phyloP scores from a whole-genome alignment of 768 basidiomycete genomes.

The Rhodotorula kratochvilovae region DNA sequence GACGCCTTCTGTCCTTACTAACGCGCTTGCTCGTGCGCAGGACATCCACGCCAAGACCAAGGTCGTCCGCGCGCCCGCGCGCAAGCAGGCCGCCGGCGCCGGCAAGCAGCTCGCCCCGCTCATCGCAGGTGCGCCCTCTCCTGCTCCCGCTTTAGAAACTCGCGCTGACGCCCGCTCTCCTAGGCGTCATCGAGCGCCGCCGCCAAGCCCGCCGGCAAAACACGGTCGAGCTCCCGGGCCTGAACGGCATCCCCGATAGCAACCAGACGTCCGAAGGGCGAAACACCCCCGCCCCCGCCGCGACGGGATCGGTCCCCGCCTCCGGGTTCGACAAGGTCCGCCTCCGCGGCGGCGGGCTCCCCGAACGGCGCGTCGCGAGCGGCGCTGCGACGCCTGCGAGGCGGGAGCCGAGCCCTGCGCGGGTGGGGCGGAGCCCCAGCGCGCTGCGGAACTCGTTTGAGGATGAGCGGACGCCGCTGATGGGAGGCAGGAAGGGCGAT shows the following conservation, averaged over 20 bases:
- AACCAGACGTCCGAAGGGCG: neutral
- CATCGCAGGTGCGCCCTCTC: constrained; percentile 31
- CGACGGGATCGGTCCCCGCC: neutral
- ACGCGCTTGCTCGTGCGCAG: neutral
- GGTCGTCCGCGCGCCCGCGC: constrained; percentile 39
- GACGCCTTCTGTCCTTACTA: too few relatives aligned
- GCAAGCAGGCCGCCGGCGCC: constrained; percentile 25
- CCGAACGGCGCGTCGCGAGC: constrained; percentile 22
- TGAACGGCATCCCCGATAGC: neutral
- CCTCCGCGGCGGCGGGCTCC: constrained; percentile 20
- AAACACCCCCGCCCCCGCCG: constrained; percentile 14
- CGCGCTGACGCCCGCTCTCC: too few relatives aligned
- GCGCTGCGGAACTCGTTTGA: neutral
- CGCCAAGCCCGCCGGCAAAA: constrained; percentile 24
- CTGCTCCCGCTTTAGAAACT: too few relatives aligned
- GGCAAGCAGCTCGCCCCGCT: constrained; percentile 40
- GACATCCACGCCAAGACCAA: constrained; percentile 43
- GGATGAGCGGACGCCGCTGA: constrained; percentile 13
- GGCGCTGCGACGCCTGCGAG: neutral
- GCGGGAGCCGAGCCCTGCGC: neutral
- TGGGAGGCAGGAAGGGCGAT: neutral
- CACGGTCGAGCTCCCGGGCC: constrained; percentile 14
- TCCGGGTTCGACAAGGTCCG: constrained; percentile 25
- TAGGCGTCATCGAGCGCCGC: constrained; percentile 39
- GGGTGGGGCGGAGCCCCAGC: neutral